Percentiles rank a stretch among this genome's conserved stretches.
phyloP scores from a whole-genome alignment of 2,329 filamentous ascomycete genomes.

The Trichoderma endophyticum region DNA sequence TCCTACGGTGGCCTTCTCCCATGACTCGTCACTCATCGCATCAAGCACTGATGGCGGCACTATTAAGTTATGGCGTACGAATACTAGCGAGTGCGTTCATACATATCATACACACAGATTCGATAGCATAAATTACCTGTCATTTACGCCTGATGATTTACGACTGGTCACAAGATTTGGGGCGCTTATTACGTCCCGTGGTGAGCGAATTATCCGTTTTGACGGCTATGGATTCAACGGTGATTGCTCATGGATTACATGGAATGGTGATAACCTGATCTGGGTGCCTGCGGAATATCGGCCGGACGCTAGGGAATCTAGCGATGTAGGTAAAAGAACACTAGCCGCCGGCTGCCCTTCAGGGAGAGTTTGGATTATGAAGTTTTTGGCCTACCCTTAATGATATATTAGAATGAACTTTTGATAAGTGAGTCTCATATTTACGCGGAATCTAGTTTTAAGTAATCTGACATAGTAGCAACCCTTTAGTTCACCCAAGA shows the following conservation, averaged over 20 bases:
- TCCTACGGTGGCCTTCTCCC: not conserved
- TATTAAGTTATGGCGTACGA: not conserved
- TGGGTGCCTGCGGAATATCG: conserved; percentile 22
- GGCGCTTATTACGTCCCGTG: not conserved
- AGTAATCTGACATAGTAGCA: no score
- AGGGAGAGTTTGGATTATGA: conserved; percentile 20
- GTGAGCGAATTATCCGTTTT: not conserved
- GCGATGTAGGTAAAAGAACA: no score
- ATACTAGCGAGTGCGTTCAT: not conserved
- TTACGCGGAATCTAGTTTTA: no score
- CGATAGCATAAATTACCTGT: no score
- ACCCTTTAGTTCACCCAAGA: no score
- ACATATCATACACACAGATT: no score
- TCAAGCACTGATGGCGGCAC: no score
- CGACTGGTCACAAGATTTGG: not conserved
- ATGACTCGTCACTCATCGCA: not conserved
- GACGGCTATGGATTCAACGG: not conserved
- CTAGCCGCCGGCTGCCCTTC: conserved; percentile 16
- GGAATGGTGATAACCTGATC: conserved; percentile 16
- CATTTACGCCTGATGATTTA: not conserved
- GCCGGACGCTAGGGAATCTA: not conserved
- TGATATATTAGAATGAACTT: not conserved
- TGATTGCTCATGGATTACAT: conserved; percentile 17
- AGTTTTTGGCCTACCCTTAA: not conserved
- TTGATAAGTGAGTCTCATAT: no score